Base-by-base conservation (phyloP, 306 rosid genomes). In the Acacia acuminata region DNA sequence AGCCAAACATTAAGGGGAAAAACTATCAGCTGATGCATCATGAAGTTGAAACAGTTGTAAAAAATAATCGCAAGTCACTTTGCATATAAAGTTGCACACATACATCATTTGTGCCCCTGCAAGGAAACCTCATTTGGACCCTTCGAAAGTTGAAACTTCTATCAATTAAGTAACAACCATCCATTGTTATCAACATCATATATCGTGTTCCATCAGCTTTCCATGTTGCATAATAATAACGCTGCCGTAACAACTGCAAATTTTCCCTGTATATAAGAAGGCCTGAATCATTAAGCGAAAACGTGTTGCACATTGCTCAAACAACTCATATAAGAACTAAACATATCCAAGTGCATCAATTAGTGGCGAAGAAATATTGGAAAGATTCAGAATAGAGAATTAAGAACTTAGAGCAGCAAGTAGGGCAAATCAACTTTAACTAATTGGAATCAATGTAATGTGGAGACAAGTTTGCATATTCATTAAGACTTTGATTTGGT, bases 131-230 rank as follows among this genome's bases (percentile, higher is more conserved):
- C 98, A 94, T 93, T 86, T 94, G 97, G 68, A 94, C 97, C 89
- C 98, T 92, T 83, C 98, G 88, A 85, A 89, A 94, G 84, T 87
- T 93, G 86, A 90, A 94, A 85, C 38, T 84, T 82, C 98, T 93
- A 87, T 94, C 98, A 77, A 94, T 84, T 86, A 94, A 89, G 89
- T 89, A 94, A 85, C 98, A 94, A 38, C 98, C 98, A 85, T 94
- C 98, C 88, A 89, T 66, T 32, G 92, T 94, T 78, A 93, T 91
- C 79, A 93, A 89, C 98, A 94, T 93, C 98, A 94, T 94, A 86
- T 94, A 94, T 84, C 98, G 87, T 34, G 98, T 94, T 84, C 98
- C 98, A 81, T 94, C 97, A 85, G 98, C 98, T 92, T 94, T 94
- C 98, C 98, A 94, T 17, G 98, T 94, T 77, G 98, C 98, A 89